A percentile compares a stretch with the other conserved stretches of the same genome.
Evolutionary conservation across 345 rosid genomes (phyloP).

Genomic region (Hevea brasiliensis): DNA sequence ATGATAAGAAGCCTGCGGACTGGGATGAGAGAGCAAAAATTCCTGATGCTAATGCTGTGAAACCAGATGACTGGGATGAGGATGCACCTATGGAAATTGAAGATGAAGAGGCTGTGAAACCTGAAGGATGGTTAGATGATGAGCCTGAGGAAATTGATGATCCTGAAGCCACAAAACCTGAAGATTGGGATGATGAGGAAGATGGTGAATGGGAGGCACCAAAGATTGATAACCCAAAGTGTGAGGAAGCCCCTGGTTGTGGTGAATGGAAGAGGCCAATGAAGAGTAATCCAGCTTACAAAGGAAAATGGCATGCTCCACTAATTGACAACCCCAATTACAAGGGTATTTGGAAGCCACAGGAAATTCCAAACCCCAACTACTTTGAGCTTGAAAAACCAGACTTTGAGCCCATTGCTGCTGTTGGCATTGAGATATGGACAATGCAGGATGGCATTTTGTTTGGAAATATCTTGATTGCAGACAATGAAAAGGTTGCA

Average conservation of each 20-base stretch:
- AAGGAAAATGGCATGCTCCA: conserved; percentile 82
- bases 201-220: conserved; percentile 95
- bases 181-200: conserved; percentile 95
- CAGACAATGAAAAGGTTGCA: conserved; percentile 66
- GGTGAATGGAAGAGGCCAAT: conserved; percentile 88
- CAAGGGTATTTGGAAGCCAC: conserved; percentile 89
- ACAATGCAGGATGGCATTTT: conserved; percentile 89
- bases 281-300: conserved; percentile 81
- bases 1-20: conserved; percentile 83
- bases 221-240: conserved; percentile 76
- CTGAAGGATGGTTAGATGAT: conserved; percentile 88
- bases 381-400: conserved; percentile 77
- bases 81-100: conserved; percentile 86
- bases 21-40: conserved; percentile 86
- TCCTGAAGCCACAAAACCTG: conserved; percentile 84
- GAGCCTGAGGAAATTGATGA: conserved; percentile 90
- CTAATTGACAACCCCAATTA: conserved; percentile 79
- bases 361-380: conserved; percentile 70
- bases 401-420: conserved; percentile 75
- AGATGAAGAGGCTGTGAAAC: conserved; percentile 83
- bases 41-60: conserved; percentile 67
- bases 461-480: conserved; percentile 73
- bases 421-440: conserved; percentile 87
- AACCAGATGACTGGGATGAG: conserved; percentile 95
- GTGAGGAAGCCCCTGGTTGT: conserved; percentile 76